Base-by-base conservation (phyloP, 2,329 filamentous ascomycete species). In the Sclerotinia borealis region DNA sequence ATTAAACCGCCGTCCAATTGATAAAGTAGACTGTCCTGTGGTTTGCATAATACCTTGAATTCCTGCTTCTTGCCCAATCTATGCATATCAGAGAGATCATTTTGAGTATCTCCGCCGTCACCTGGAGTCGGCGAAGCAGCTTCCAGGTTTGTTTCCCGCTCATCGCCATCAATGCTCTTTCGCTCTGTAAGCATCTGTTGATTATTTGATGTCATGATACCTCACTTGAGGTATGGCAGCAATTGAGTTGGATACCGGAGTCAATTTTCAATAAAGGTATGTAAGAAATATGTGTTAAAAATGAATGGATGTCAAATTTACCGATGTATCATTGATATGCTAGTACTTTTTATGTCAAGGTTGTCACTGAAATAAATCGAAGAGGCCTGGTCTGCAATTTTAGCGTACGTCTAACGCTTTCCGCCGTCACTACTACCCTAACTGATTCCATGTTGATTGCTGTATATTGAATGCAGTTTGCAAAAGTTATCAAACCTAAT, bases 21-120 rank as follows among this genome's bases (percentile, higher is more conserved):
- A 3, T 41, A 31, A 48, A 4, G 22, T 9, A 1, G n/a, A 4
- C 10, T 39, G 11, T 27, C 10, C 11, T 27, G 27, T 50, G 25
- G 19, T 9, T 19, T 48, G 34, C 27, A 22, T 59, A 34, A 34
- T 50, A 71, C 70, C 62, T 72, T 71, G 48, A 73, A 68, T 55
- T 72, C 68, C 54, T 73, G 72, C 27, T 71, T 70, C 63, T 72
- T 71, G 39, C 73, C 72, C 50, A 74, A 59, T 34, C 72, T 71
- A 47, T 65, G 62, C 74, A 77, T 76, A 64, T 76, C 75, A 27
- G 69, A 67, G 34, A 72, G 67, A 66, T 77, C 75, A 59, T 67
- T 56, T 49, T 69, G 61, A 5, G 68, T 74, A 49, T 72, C 71
- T 43, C 72, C 69, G 62, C 37, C 39, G 37, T 54, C 41, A 19